Evolutionary conservation across 2,329 filamentous ascomycete species (phyloP).

Genomic region (Falciphora oryzae): DNA sequence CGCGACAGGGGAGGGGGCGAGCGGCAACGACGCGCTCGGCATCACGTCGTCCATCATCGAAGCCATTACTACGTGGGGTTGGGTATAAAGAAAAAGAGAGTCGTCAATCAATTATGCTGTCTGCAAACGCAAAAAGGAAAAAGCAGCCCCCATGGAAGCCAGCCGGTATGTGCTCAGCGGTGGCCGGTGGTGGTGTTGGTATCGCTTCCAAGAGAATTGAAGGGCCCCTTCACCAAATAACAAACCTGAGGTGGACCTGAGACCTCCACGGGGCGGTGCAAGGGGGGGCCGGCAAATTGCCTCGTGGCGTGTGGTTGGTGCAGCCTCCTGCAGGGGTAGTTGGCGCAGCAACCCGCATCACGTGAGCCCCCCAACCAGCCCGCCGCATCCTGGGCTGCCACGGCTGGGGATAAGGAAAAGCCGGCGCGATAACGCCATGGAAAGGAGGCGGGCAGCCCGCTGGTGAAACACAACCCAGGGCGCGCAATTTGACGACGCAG

Average conservation of each 20-base stretch:
- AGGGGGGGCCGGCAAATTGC: not conserved
- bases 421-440: too few relatives aligned
- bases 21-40: conserved; percentile 19
- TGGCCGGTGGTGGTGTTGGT: not conserved
- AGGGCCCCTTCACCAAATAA: not conserved
- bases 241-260: not conserved
- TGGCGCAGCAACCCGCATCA: not conserved
- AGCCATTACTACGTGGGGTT: conserved; percentile 24
- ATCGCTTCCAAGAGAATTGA: not conserved
- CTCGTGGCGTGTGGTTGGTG: not conserved
- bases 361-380: not conserved
- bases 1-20: conserved; percentile 32
- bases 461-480: not conserved
- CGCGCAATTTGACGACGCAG: too few relatives aligned
- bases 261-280: not conserved
- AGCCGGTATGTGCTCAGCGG: not conserved
- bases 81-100: not conserved
- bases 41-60: conserved; percentile 15
- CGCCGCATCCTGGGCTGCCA: not conserved
- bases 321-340: not conserved
- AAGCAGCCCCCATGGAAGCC: not conserved
- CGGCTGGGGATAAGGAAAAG: too few relatives aligned
- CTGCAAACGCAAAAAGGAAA: conserved; percentile 1
- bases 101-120: conserved; percentile 3
- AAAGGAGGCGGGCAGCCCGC: not conserved